phyloP scores from a whole-genome alignment of 2,329 filamentous ascomycete genomes.

The Nothomitra cinnamomea region DNA sequence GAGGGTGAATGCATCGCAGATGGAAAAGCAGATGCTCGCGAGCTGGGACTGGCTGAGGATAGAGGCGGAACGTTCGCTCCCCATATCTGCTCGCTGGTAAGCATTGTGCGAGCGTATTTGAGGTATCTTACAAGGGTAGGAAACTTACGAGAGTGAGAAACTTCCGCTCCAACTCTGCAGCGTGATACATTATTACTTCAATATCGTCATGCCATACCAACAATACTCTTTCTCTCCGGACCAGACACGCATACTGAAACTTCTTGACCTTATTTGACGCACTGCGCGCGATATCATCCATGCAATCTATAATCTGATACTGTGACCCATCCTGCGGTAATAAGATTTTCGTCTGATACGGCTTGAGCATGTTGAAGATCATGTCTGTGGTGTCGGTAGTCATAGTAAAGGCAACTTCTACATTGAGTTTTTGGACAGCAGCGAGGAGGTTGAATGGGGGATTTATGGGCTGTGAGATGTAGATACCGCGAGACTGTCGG shows the following conservation, averaged over 20 bases:
- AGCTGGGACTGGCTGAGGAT: too few species aligned
- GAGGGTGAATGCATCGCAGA: too few species aligned
- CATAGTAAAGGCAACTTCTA: constrained; percentile 32
- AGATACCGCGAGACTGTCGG: background rate
- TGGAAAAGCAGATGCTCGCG: too few species aligned
- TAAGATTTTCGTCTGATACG: constrained; percentile 25
- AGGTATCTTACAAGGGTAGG: too few species aligned
- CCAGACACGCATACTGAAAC: constrained; percentile 25
- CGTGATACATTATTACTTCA: constrained; percentile 8
- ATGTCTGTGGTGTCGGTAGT: constrained; percentile 29
- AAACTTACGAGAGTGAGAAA: too few species aligned
- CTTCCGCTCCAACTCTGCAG: background rate
- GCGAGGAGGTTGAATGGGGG: background rate
- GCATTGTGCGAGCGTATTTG: too few species aligned
- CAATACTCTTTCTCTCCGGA: constrained; percentile 25
- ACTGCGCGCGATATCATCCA: background rate
- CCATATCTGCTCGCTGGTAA: too few species aligned
- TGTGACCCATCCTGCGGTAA: background rate
- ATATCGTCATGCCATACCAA: constrained; percentile 29
- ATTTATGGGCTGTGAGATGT: background rate
- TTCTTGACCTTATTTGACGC: constrained; percentile 8
- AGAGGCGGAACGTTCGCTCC: too few species aligned
- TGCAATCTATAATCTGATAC: background rate
- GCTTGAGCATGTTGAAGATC: constrained; percentile 25
- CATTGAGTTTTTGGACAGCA: constrained; percentile 28